These are phyloP conservation scores for Leccinum longicurvipes DNA, from an alignment of 768 basidiomycete genomes.

Conservation along the genomic window DNA sequence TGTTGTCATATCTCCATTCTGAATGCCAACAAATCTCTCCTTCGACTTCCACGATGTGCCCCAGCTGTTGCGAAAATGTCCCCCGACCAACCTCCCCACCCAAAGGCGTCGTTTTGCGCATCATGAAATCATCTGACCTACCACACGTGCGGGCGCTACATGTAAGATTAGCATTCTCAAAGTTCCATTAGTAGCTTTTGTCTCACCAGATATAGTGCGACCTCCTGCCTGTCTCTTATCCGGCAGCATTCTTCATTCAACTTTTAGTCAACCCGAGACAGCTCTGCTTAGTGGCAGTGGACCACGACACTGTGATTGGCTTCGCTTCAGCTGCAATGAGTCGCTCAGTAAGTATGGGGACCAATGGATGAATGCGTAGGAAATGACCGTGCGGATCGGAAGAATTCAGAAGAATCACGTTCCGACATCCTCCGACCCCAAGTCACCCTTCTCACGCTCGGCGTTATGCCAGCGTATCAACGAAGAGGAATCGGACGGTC, in stretches of 20 bases:
- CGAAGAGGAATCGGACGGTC: constrained; percentile 29
- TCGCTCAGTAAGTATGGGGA: neutral
- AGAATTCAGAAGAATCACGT: neutral
- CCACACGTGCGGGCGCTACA: constrained; percentile 26
- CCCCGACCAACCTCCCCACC: neutral
- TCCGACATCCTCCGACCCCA: constrained; percentile 12
- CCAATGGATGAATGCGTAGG: neutral
- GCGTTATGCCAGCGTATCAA: constrained; percentile 26
- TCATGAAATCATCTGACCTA: constrained; percentile 30
- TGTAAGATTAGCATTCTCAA: constrained; percentile 16
- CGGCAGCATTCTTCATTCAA: constrained; percentile 30
- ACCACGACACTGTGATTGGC: constrained; percentile 19
- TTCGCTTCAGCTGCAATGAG: constrained; percentile 28
- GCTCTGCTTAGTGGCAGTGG: constrained; percentile 30
- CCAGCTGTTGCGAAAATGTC: neutral
- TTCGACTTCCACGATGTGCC: constrained; percentile 9
- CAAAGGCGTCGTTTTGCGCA: constrained; percentile 17
- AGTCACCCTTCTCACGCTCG: constrained; percentile 30
- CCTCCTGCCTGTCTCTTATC: constrained; percentile 28
- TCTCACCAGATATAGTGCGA: constrained; percentile 17
- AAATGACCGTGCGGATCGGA: neutral
- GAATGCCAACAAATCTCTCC: neutral
- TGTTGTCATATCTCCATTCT: neutral
- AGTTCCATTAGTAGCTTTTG: no score
- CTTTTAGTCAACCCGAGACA: constrained; percentile 29